phyloP scores from a whole-genome alignment of 2,329 filamentous ascomycete species.

The Talaromyces verruculosus region DNA sequence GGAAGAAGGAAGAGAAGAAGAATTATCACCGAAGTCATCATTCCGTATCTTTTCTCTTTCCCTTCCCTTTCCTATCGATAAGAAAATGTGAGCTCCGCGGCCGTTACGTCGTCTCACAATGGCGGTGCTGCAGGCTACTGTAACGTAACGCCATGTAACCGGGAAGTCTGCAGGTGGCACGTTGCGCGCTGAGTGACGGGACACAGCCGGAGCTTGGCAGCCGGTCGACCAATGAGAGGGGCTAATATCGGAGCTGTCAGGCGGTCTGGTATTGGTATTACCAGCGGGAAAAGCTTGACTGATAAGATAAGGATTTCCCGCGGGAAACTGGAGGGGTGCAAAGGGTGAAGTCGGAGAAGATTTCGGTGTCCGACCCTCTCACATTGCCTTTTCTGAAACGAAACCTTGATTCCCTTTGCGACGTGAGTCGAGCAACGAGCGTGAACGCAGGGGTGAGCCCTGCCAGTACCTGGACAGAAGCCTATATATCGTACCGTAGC shows the following conservation, averaged over 20 bases:
- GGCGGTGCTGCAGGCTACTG: background rate
- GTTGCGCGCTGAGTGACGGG: background rate
- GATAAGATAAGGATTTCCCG: slow-evolving; percentile 18
- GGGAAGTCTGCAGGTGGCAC: background rate
- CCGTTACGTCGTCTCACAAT: slow-evolving; percentile 1
- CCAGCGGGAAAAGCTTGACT: background rate
- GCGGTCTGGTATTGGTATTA: slow-evolving; percentile 16
- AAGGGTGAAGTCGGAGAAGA: slow-evolving; percentile 10
- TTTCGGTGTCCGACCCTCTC: slow-evolving; percentile 15
- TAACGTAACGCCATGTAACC: slow-evolving; percentile 10
- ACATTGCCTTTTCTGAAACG: too few relatives aligned
- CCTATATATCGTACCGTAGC: too few relatives aligned
- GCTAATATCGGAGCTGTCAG: background rate
- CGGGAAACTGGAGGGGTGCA: slow-evolving; percentile 14
- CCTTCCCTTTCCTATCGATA: slow-evolving; percentile 16
- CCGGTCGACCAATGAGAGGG: background rate
- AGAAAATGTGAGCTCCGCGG: slow-evolving; percentile 16
- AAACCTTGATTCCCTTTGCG: too few relatives aligned
- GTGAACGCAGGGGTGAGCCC: too few relatives aligned
- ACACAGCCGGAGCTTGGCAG: background rate
- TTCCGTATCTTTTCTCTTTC: background rate
- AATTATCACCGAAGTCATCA: background rate
- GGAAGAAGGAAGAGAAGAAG: background rate
- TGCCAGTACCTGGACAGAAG: too few relatives aligned
- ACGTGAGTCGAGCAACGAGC: too few relatives aligned